A percentile compares a stretch with the other conserved stretches of the same genome.
These are phyloP conservation scores for Blastobotrys muscicola DNA, from an alignment of 805 yeast genomes.

Conservation along the genomic window DNA sequence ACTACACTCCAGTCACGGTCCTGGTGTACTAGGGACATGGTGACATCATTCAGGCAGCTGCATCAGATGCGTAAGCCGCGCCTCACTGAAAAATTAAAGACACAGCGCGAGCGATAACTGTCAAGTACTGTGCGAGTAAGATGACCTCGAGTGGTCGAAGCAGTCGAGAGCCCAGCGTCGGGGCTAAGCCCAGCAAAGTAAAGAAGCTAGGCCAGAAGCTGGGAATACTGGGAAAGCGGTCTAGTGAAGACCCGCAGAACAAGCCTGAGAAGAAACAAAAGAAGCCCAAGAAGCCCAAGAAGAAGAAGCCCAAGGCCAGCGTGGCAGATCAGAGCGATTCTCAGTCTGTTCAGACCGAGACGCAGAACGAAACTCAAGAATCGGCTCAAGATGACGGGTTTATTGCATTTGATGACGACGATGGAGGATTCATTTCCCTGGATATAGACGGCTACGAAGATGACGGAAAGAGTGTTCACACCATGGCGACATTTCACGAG, in stretches of 20 bases:
- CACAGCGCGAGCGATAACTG: too few species aligned
- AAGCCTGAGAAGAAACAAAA: background rate
- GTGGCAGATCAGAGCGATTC: background rate
- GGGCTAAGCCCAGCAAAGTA: background rate
- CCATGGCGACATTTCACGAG: conserved; percentile 1
- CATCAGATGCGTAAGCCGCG: too few species aligned
- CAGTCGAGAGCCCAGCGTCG: too few species aligned
- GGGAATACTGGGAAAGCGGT: background rate
- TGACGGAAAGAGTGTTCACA: conserved; percentile 1
- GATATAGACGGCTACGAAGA: conserved; percentile 1
- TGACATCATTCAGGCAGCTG: too few species aligned
- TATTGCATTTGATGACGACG: conserved; percentile 1
- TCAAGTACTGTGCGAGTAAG: too few species aligned
- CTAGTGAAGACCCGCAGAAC: background rate
- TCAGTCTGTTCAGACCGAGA: background rate
- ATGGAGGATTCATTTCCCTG: background rate
- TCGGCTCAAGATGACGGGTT: conserved; percentile 2
- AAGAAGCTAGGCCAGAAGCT: background rate
- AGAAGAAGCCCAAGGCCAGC: background rate
- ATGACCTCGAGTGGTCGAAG: too few species aligned
- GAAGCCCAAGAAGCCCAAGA: background rate
- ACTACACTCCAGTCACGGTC: conserved; percentile 12
- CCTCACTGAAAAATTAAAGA: too few species aligned
- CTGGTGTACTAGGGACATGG: too few species aligned
- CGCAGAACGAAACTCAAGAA: background rate